Conservation (phyloP, 768 basidiomycete genomes). For the Strobilomyces echinocephalus region DNA sequence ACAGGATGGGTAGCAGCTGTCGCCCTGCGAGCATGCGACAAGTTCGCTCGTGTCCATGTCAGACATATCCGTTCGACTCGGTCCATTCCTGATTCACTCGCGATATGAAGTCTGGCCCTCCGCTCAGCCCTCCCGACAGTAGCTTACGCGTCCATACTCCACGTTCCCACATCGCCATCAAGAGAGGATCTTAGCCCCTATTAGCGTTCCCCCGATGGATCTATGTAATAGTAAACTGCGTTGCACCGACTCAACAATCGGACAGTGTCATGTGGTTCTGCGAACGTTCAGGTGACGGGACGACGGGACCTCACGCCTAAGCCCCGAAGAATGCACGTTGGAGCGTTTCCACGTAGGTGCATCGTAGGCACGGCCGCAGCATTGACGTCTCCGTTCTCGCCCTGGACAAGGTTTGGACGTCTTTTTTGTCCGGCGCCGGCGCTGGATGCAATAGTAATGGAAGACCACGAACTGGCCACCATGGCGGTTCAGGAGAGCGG, state of each 20-base stretch:
- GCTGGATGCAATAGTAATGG: constrained; percentile 8
- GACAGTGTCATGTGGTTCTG: constrained; percentile 5
- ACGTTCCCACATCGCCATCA: background rate
- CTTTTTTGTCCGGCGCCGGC: constrained; percentile 6
- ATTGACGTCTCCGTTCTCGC: constrained; percentile 7
- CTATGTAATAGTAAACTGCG: background rate
- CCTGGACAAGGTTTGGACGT: background rate
- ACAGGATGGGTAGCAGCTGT: background rate
- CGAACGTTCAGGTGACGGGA: background rate
- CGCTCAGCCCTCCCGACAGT: background rate
- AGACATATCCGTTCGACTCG: background rate
- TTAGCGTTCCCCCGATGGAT: constrained; percentile 1
- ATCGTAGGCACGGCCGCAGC: constrained; percentile 10
- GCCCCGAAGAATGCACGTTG: constrained; percentile 7
- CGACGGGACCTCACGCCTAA: constrained; percentile 5
- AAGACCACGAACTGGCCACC: constrained; percentile 8
- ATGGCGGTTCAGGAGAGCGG: constrained; percentile 4
- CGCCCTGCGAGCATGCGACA: background rate
- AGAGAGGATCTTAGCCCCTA: constrained; percentile 5
- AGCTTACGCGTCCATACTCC: background rate
- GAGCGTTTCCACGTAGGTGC: background rate
- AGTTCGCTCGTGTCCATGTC: background rate
- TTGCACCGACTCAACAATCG: background rate
- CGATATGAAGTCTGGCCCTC: background rate
- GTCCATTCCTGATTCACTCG: background rate